These are phyloP conservation scores for Hydnum rufescens DNA, from an alignment of 768 basidiomycete genomes.

Conservation along the genomic window DNA sequence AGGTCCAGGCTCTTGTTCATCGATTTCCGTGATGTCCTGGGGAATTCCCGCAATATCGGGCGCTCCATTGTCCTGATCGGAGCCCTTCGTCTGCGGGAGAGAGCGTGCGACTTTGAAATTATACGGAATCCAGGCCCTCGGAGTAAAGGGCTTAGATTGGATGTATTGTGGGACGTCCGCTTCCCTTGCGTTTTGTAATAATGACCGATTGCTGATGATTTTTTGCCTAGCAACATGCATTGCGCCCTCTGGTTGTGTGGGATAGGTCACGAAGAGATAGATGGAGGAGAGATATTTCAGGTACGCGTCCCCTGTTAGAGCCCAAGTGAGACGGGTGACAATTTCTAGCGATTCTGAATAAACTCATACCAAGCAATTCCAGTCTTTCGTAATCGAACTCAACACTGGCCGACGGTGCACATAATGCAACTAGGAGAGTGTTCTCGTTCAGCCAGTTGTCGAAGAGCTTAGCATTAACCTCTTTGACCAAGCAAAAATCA, in stretches of 20 bases:
- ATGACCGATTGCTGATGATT: constrained; percentile 54
- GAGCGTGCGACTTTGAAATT: not conserved
- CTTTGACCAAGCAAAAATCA: constrained; percentile 53
- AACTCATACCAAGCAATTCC: constrained; percentile 49
- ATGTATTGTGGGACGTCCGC: constrained; percentile 53
- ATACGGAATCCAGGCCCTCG: constrained; percentile 44
- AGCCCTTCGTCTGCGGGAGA: not conserved
- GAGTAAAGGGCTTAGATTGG: constrained; percentile 46
- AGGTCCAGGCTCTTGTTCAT: constrained; percentile 2
- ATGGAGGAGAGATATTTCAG: constrained; percentile 60
- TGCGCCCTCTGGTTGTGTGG: constrained; percentile 41
- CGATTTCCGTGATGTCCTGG: not conserved
- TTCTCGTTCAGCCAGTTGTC: constrained; percentile 38
- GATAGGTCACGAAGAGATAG: constrained; percentile 53
- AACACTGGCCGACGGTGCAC: constrained; percentile 44
- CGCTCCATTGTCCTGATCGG: not conserved
- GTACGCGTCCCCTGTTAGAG: constrained; percentile 49
- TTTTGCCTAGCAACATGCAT: constrained; percentile 46
- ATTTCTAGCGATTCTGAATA: not conserved
- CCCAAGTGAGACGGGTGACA: not conserved
- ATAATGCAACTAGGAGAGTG: constrained; percentile 43
- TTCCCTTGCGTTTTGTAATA: constrained; percentile 34
- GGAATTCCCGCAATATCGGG: not conserved
- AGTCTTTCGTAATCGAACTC: constrained; percentile 70
- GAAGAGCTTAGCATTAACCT: constrained; percentile 54